These are phyloP conservation scores for Yamadazyma jaroonii DNA, from an alignment of 1,139 yeast species.

Conservation along the genomic window DNA sequence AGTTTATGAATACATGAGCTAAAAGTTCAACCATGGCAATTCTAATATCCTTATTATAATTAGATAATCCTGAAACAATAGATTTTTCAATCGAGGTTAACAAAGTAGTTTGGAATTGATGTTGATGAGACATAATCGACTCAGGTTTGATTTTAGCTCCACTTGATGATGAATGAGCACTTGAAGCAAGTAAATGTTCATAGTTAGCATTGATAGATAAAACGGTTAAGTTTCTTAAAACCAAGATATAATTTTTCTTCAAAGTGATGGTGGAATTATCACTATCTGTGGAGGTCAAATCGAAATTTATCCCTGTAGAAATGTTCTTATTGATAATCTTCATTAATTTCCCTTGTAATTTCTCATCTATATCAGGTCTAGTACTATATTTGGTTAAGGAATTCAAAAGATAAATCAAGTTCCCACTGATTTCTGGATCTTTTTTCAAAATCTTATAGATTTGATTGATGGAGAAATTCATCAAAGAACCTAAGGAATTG, in stretches of 20 bases:
- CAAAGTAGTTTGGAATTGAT: constrained; percentile 33
- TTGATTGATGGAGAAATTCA: constrained; percentile 33
- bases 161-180: constrained; percentile 36
- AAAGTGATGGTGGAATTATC: constrained; percentile 20
- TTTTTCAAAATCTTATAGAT: constrained; percentile 42
- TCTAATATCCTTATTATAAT: constrained; percentile 34
- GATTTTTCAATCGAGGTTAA: constrained; percentile 31
- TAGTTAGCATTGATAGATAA: constrained; percentile 37
- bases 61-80: constrained; percentile 29
- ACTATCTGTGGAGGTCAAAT: constrained; percentile 10
- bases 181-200: constrained; percentile 34
- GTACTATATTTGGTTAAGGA: constrained; percentile 37
- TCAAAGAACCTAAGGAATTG: constrained; percentile 34
- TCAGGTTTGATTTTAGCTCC: constrained; percentile 46
- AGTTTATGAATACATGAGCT: constrained; percentile 33
- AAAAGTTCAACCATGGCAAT: constrained; percentile 37
- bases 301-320: constrained; percentile 17
- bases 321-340: constrained; percentile 33
- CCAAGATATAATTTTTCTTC: constrained; percentile 34
- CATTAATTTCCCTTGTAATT: constrained; percentile 34
- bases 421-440: constrained; percentile 24
- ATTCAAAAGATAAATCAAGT: constrained; percentile 32
- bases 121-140: constrained; percentile 39
- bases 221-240: constrained; percentile 31
- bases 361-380: constrained; percentile 41